Percentiles rank a stretch among this genome's conserved stretches.
phyloP scores from a whole-genome alignment of 192 early-diverging fungal genomes.

The Linnemannia zychae region DNA sequence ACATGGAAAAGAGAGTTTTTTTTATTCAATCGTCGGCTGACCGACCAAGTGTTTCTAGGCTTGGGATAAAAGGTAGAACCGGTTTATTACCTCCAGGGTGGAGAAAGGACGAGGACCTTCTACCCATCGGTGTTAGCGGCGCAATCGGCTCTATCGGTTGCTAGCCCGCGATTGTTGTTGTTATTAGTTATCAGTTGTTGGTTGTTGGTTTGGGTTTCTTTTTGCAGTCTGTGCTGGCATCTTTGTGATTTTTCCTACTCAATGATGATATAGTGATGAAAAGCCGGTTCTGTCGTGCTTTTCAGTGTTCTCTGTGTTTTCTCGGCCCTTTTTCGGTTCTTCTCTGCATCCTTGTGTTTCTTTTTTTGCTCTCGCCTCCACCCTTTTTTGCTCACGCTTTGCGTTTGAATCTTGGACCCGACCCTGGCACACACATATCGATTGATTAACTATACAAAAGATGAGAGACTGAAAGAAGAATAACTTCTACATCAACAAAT shows the following conservation, averaged over 20 bases:
- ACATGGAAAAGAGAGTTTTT: neutral
- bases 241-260: neutral
- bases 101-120: neutral
- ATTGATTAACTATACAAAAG: neutral
- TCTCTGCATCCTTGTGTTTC: neutral
- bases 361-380: neutral
- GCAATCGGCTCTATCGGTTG: neutral
- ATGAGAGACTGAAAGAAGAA: neutral
- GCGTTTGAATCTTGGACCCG: neutral
- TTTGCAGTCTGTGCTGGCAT: neutral
- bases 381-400: neutral
- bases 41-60: neutral
- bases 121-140: neutral
- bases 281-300: neutral
- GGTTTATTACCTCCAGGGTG: neutral
- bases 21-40: constrained; percentile 2
- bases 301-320: neutral
- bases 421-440: constrained; percentile 1
- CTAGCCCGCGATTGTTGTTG: neutral
- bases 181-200: neutral
- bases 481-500: neutral
- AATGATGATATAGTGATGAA: neutral
- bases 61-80: neutral
- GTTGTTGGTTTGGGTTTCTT: neutral
- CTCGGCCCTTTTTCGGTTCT: neutral